Base-by-base conservation (phyloP, 768 basidiomycete species). In the Leucocoprinus leucothites region DNA sequence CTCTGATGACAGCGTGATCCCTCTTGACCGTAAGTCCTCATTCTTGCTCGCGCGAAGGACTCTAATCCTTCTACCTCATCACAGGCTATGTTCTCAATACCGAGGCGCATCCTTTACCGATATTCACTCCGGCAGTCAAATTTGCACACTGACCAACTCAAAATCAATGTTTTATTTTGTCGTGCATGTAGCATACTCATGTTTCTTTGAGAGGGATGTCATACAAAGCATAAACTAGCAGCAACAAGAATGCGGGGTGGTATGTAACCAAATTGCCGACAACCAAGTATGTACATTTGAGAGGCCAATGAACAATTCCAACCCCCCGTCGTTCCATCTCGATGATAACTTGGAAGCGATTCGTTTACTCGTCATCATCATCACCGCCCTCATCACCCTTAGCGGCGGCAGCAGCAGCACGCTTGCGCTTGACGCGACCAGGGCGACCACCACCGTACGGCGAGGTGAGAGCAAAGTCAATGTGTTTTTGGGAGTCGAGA, bases 401-500 rank as follows among this genome's bases (percentile, higher is more conserved):
- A 60, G 88, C 92, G 59, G 88, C 92, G 59, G 93, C 95, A 42
- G 91, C 91, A 60, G 86, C 86, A 57, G 90, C 92, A 68, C 95
- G 92, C 89, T 97, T 98, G 74, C 96, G 87, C 91, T 98, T 98
- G 70, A 95, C 94, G 63, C 96, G 96, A 65, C 95, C 95, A 59
- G 91, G 79, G 58, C 90, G 87, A 63, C 90, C 95, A 67, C 96
- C 96, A 69, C 95, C 96, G 67, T 92, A 96, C 54, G 96, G 95
- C 59, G 94, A 97, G 57, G 89, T 95, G 64, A 95, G 86, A 43
- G 96, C 89, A 70, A 98, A 99, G 84, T 99, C 97, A 71, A 99
- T 96, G 84, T 99, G 97, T 70, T 98, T 98, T 83, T 98, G 95
- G 58, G 94, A 96, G 81, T 98, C 97, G 64, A 98, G 89, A 75